Percentiles rank a stretch among this genome's conserved stretches.
These are phyloP conservation scores for Ceriops zippeliana DNA, from an alignment of 345 rosid genomes.

Conservation along the genomic window DNA sequence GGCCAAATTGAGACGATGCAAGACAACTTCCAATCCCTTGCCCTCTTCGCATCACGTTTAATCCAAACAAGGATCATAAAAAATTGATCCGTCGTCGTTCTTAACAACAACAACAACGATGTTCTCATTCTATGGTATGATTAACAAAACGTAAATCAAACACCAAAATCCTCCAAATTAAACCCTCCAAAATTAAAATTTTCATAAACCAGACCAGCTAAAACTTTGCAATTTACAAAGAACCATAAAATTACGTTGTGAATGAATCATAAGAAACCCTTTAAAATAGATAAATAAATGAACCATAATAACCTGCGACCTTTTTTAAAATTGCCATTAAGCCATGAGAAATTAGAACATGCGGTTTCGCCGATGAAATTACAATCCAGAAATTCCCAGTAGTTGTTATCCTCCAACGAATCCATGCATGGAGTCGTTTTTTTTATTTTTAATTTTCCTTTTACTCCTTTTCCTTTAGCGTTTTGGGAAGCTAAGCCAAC, in stretches of 20 bases:
- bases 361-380: constrained; percentile 13
- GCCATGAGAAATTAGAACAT: constrained; percentile 15
- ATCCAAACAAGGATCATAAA: too few species aligned
- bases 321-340: background rate
- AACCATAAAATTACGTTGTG: too few species aligned
- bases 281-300: background rate
- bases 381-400: constrained; percentile 23
- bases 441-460: background rate
- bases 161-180: too few species aligned
- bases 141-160: too few species aligned
- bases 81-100: too few species aligned
- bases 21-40: too few species aligned
- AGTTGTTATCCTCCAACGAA: constrained; percentile 10
- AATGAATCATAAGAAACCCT: background rate
- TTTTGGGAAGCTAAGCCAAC: background rate
- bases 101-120: too few species aligned
- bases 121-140: too few species aligned
- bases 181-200: too few species aligned
- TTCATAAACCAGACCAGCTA: too few species aligned
- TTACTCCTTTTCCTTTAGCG: background rate
- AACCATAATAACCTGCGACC: background rate
- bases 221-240: background rate
- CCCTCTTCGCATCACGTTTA: too few species aligned
- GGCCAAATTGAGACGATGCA: too few species aligned
- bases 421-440: constrained; percentile 5